Conservation (phyloP, 495 filamentous ascomycete genomes). For the Penicillium herquei region DNA sequence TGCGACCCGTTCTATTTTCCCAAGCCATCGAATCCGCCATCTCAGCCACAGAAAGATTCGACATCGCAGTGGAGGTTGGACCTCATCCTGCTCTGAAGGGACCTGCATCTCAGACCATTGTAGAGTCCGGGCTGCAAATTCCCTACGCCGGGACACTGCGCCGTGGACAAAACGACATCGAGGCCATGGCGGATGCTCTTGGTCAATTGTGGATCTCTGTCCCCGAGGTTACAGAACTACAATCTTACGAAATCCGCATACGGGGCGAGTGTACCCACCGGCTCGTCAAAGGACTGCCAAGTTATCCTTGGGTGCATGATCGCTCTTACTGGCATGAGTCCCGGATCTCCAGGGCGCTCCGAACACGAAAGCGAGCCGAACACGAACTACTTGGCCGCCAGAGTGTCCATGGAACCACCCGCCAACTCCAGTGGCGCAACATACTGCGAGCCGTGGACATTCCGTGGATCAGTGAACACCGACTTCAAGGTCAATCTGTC, state of each 20-base stretch:
- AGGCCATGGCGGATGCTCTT: neutral
- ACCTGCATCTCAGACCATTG: neutral
- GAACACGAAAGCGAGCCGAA: neutral
- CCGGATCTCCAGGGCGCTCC: neutral
- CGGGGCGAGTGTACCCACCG: neutral
- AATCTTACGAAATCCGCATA: neutral
- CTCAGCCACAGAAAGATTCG: neutral
- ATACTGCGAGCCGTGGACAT: neutral
- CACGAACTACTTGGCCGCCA: neutral
- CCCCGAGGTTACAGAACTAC: neutral
- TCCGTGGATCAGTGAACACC: neutral
- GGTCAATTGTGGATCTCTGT: neutral
- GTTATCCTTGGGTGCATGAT: neutral
- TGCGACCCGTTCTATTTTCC: neutral
- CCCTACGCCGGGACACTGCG: neutral
- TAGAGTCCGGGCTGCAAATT: neutral
- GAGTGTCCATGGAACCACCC: neutral
- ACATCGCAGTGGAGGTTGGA: conserved; percentile 7
- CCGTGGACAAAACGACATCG: neutral
- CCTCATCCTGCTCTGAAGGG: conserved; percentile 14
- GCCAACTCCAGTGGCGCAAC: neutral
- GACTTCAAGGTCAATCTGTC: neutral
- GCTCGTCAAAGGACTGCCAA: neutral
- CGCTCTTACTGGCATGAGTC: neutral
- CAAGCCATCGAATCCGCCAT: neutral